phyloP scores from a whole-genome alignment of 306 rosid species.

The Cucurbita moschata region DNA sequence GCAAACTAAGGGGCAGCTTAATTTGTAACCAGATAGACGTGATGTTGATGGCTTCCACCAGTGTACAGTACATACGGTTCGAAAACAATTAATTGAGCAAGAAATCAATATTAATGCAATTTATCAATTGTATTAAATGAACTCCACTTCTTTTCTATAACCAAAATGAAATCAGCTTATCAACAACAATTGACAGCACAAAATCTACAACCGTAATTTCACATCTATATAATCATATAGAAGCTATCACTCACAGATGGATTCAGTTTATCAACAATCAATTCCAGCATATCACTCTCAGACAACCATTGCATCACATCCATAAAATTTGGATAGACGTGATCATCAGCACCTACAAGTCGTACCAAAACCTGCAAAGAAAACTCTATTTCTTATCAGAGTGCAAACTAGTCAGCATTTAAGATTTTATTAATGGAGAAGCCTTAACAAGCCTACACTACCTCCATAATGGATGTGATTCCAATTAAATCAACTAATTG shows the following conservation, averaged over 20 bases:
- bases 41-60: too few species aligned
- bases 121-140: too few species aligned
- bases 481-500: constrained; percentile 94
- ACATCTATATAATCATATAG: not conserved
- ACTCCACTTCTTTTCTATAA: too few species aligned
- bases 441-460: constrained; percentile 10
- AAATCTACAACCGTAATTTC: not conserved
- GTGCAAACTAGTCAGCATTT: constrained; percentile 3
- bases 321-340: constrained; percentile 77
- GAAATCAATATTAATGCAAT: too few species aligned
- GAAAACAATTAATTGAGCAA: too few species aligned
- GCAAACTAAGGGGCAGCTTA: too few species aligned
- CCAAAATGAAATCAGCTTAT: too few species aligned
- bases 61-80: too few species aligned
- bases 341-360: constrained; percentile 87
- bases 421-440: not conserved
- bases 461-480: constrained; percentile 99
- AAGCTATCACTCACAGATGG: constrained; percentile 55
- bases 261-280: constrained; percentile 85
- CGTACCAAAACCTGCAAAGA: constrained; percentile 80
- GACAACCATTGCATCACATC: constrained; percentile 98
- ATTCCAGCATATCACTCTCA: constrained; percentile 86
- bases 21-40: too few species aligned
- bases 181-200: too few species aligned
- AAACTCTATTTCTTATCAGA: constrained; percentile 11